A percentile compares a stretch with the other conserved stretches of the same genome.
Conservation (phyloP, 306 rosid species). For the Corylus americana region DNA sequence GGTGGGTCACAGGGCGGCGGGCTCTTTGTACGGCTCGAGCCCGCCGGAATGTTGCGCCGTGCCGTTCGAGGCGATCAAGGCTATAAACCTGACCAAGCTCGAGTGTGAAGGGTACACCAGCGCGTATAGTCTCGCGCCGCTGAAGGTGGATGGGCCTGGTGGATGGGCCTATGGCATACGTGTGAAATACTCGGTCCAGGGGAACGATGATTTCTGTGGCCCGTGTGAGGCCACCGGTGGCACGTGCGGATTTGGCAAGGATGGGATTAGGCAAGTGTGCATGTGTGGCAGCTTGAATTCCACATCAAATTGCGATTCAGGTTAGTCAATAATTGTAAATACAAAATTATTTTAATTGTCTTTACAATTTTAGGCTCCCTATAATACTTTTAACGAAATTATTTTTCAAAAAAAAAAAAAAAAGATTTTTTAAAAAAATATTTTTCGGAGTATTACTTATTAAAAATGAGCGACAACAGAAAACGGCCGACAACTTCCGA, state of each 20-base stretch:
- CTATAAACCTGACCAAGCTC: conserved; percentile 69
- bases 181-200: conserved; percentile 77
- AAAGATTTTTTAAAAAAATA: no score
- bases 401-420: no score
- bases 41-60: conserved; percentile 88
- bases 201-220: conserved; percentile 68
- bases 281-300: conserved; percentile 78
- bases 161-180: conserved; percentile 91
- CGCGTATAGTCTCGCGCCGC: conserved; percentile 84
- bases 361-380: no score
- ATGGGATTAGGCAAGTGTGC: conserved; percentile 70
- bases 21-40: conserved; percentile 59
- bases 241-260: conserved; percentile 75
- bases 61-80: conserved; percentile 70
- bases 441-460: no score
- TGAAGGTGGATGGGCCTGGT: conserved; percentile 67
- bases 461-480: no score
- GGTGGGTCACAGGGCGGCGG: conserved; percentile 55
- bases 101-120: conserved; percentile 92
- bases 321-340: conserved; percentile 21
- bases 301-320: conserved; percentile 84
- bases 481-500: no score
- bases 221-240: conserved; percentile 94
- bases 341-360: no score
- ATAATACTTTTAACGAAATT: no score